These are phyloP conservation scores for Populus davidiana DNA, from an alignment of 345 rosid species.

Conservation along the genomic window DNA sequence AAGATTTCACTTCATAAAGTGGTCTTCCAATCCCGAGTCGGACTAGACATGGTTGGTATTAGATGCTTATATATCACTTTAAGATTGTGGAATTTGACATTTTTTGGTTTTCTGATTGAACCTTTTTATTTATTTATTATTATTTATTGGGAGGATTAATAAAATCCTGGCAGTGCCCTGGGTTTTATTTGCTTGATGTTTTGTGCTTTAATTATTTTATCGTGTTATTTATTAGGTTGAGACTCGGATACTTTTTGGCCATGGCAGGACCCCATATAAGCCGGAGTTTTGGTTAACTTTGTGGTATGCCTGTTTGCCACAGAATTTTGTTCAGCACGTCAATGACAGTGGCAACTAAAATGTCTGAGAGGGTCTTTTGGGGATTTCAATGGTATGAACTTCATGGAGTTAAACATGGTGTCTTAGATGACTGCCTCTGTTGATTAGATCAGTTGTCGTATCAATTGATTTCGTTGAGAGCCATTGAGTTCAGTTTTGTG, in stretches of 20 bases:
- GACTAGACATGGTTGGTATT: slow-evolving; percentile 1
- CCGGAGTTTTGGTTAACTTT: not conserved
- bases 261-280: too few species aligned
- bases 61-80: slow-evolving; percentile 9
- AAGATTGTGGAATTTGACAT: slow-evolving; percentile 9
- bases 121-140: not conserved
- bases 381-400: not conserved
- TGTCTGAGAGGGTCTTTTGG: too few species aligned
- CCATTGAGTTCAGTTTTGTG: not conserved
- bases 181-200: not conserved
- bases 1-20: slow-evolving; percentile 16
- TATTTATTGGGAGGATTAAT: not conserved
- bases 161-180: not conserved
- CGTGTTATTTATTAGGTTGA: too few species aligned
- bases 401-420: not conserved
- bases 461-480: not conserved
- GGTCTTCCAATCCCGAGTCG: not conserved
- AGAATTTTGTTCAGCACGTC: not conserved
- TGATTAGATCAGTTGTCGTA: too few species aligned
- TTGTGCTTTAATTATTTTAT: not conserved
- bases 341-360: not conserved
- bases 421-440: too few species aligned
- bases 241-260: too few species aligned
- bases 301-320: not conserved
- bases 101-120: not conserved